These are phyloP conservation scores for Mucor sp. DNA, from an alignment of 371 early-diverging fungal genomes.

Conservation along the genomic window DNA sequence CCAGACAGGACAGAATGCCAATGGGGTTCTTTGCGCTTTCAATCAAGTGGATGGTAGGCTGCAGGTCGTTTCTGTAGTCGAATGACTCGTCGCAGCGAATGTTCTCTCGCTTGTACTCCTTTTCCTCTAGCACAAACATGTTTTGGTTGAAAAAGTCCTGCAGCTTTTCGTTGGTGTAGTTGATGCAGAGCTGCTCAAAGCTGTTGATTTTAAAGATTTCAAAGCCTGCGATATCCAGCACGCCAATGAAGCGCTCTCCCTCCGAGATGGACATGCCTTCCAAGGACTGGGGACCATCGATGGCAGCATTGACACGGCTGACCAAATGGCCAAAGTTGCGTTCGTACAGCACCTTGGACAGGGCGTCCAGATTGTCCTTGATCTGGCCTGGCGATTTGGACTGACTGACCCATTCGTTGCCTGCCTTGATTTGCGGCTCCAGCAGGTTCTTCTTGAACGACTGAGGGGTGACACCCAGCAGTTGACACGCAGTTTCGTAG, in stretches of 20 bases:
- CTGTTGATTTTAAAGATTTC: conserved; percentile 99
- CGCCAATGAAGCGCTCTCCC: conserved; percentile 86
- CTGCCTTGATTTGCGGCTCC: conserved; percentile 95
- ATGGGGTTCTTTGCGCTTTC: conserved; percentile 87
- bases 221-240: conserved; percentile 99
- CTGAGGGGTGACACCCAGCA: conserved; percentile 89
- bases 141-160: conserved; percentile 99
- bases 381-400: conserved; percentile 91
- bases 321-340: conserved; percentile 96
- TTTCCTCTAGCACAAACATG: conserved; percentile 99
- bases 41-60: conserved; percentile 99
- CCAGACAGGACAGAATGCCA: conserved; percentile 97
- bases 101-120: conserved; percentile 96
- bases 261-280: conserved; percentile 15
- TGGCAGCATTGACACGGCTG: conserved; percentile 84
- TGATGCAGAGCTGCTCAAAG: conserved; percentile 99
- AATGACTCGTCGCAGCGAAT: conserved; percentile 98
- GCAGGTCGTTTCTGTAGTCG: conserved; percentile 99
- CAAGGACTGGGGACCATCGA: conserved; percentile 70
- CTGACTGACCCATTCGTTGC: conserved; percentile 96
- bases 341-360: conserved; percentile 96
- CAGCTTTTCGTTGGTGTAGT: conserved; percentile 99
- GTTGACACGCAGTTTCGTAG: conserved; percentile 82
- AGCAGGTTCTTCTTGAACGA: conserved; percentile 90
- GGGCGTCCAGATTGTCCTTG: conserved; percentile 90